Base-by-base conservation (phyloP, 2,329 filamentous ascomycete genomes). In the Verticillium nubilum region DNA sequence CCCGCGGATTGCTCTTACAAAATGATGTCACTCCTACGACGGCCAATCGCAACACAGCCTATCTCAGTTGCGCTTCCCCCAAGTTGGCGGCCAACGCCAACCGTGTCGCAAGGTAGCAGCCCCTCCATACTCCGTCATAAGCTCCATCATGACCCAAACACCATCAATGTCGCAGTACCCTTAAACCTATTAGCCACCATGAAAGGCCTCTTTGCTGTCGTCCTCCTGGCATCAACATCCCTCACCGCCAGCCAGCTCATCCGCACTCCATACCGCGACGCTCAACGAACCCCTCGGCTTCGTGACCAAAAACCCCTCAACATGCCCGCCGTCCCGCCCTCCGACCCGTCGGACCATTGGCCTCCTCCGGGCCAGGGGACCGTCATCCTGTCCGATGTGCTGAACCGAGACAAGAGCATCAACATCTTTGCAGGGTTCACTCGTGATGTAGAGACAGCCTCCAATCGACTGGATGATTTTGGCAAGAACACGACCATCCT, bases 371-470 rank as follows among this genome's bases (percentile, higher is more conserved):
- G 71, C 59, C 76, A 69, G 69, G 78, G 78, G 55, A 73, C 76
- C 29, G 83, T 94, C 31, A 85, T 91, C 62, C 85, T 98, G 59
- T 90, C 89, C 50, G 94, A 98, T 73, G 88, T 97, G 33, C 87
- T 97, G 64, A 89, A 90, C 42, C 87, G 87, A 65, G 87, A 91
- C 59, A 87, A 90, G 66, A 84, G 81, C 62, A 90, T 97, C 70
- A 92, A 91, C 64, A 87, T 93, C 66, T 98, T 97, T 74, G 89
- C 91, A 29, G 86, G 87, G 50, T 86, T 96, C 68, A 88, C 89
- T 5, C 86, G 92, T 61, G 88, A 94, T 69, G 86, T 93, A 67
- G 83, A 87, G 54, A 75, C 81, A n/a, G 81, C 93, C 23, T 83
- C 86, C 10, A 75, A 78, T 25, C 89, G 90, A 1, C 83, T 98